phyloP scores from a whole-genome alignment of 352 stramenopile genomes.

The Pythium plurisporium region DNA sequence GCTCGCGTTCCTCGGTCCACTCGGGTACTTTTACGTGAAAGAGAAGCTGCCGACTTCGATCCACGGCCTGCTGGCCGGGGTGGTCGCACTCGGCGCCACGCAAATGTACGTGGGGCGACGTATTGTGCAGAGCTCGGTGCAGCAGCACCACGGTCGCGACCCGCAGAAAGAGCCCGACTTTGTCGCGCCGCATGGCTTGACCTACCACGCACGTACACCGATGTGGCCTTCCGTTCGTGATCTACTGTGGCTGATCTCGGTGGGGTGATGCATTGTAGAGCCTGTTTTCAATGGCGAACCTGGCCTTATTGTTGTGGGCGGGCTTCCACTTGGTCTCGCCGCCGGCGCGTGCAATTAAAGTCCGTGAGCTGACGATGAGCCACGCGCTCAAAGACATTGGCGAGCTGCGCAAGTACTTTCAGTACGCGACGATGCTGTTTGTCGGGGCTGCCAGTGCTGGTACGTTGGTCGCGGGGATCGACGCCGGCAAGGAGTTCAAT shows the following conservation, averaged over 20 bases:
- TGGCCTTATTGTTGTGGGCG: conserved; percentile 61
- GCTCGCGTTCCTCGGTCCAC: conserved; percentile 85
- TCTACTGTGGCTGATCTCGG: not conserved
- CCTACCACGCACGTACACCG: conserved; percentile 16
- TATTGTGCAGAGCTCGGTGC: conserved; percentile 44
- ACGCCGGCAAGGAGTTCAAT: conserved; percentile 97
- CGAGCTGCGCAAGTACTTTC: conserved; percentile 44
- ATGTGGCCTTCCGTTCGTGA: too few species aligned
- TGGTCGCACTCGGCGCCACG: conserved; percentile 36
- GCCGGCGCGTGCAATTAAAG: conserved; percentile 40
- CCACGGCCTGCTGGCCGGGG: conserved; percentile 35
- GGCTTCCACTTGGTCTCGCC: conserved; percentile 54
- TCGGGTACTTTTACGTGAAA: conserved; percentile 88
- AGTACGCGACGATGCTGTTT: conserved; percentile 37
- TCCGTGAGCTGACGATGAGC: conserved; percentile 46
- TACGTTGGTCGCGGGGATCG: conserved; percentile 91
- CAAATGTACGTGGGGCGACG: conserved; percentile 50
- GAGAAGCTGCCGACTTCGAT: conserved; percentile 53
- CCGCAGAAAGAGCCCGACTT: conserved; percentile 17
- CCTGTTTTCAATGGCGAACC: conserved; percentile 55
- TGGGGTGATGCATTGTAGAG: conserved; percentile 24
- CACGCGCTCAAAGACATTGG: conserved; percentile 49
- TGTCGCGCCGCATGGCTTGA: conserved; percentile 19
- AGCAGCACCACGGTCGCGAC: conserved; percentile 20
- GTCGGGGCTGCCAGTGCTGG: conserved; percentile 36